Evolutionary conservation across 2,329 filamentous ascomycete species (phyloP).

Genomic region (Fusarium sterilihyphosum): DNA sequence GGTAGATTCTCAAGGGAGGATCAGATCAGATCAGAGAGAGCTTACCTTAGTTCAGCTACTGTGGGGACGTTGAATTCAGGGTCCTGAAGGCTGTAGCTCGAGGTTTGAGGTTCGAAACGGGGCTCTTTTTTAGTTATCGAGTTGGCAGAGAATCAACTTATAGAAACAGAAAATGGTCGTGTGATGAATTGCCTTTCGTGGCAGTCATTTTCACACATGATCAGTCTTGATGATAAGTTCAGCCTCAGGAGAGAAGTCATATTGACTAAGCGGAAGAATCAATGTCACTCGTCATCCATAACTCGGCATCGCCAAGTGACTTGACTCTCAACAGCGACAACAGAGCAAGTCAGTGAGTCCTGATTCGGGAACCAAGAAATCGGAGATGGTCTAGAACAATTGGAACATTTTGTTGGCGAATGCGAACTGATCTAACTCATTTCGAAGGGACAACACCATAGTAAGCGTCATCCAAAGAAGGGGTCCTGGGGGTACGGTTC

Average conservation of each 20-base stretch:
- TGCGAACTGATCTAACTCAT: constrained; percentile 11
- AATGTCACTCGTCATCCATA: constrained; percentile 7
- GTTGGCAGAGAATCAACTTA: not conserved
- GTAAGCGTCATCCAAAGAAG: constrained; percentile 24
- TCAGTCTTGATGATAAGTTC: not conserved
- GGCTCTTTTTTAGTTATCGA: not conserved
- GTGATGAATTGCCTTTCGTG: constrained; percentile 21
- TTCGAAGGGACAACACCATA: constrained; percentile 1
- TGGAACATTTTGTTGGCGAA: constrained; percentile 5
- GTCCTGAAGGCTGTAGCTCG: constrained; percentile 16
- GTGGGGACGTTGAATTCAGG: constrained; percentile 29
- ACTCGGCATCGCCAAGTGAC: not conserved
- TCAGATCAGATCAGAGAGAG: not conserved
- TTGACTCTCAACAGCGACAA: not conserved
- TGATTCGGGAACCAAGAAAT: constrained; percentile 20
- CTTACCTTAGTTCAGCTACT: constrained; percentile 6
- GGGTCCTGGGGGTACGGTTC: not conserved
- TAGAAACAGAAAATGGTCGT: constrained; percentile 4
- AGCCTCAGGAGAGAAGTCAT: not conserved
- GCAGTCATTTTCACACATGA: not conserved
- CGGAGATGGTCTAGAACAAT: constrained; percentile 19
- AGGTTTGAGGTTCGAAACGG: constrained; percentile 6
- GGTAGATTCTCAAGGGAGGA: not conserved
- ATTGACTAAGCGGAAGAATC: constrained; percentile 1
- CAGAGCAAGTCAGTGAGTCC: constrained; percentile 1